Evolutionary conservation across 139 green algal species (phyloP), one percentile per base, ranked within the genome.

Genomic region (Chlorella sp.): DNA sequence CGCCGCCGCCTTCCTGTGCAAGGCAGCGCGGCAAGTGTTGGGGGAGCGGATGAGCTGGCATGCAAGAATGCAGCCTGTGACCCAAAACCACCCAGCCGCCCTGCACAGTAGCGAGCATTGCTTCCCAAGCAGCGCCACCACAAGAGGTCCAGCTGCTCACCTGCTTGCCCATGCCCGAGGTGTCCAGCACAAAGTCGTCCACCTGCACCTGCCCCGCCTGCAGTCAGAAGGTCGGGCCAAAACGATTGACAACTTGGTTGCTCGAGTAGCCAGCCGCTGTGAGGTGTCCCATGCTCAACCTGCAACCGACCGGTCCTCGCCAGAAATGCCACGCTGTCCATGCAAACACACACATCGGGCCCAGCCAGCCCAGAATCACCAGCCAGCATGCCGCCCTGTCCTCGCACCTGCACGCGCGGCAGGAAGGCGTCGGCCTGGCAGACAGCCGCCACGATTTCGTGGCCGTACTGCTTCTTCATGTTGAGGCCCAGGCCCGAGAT

Each of bases 101-200:
- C 32, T 41, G 30, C 64, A 72, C 64, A 40, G 26, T 36, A 40
- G 5, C n/a, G n/a, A n/a, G n/a, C n/a, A n/a, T n/a, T n/a, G n/a
- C n/a, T n/a, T n/a, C n/a, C 46, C 46, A 8, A 54, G 46, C 46
- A 54, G 46, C 46, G 8, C 46, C 8, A 11, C 46, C 8, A 11
- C 46, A 54, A 8, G 46, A 8, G 11, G 11, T 8, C 46, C 8
- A 8, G 11, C 8, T 54, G 51, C 75, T 67, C 41, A 78, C 60
- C 64, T 64, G 32, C 28, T 43, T 32, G 36, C 79, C 65, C 51
- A 89, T 74, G 11, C 2, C 30, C 9, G 44, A 36, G 26, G 38
- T 46, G 48, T 91, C 80, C 82, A 91, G 86, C 87, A 74, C 34
- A 67, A 91, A 91, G 30, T 84, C 81, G 41, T 91, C 75, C 22